Conservation (phyloP, 805 yeast genomes). For the Clavispora fructus region DNA sequence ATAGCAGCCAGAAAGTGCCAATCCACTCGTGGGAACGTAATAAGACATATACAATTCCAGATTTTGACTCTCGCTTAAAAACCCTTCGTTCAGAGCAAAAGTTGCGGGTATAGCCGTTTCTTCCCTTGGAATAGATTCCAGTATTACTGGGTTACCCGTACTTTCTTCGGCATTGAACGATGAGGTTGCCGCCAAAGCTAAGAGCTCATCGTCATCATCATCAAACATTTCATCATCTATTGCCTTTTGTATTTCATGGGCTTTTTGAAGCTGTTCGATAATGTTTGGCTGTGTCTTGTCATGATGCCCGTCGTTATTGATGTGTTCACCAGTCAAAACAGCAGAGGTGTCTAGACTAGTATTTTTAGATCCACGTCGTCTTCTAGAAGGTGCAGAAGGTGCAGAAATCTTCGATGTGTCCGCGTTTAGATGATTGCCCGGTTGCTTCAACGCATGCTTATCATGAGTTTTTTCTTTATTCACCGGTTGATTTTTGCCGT, state of each 20-base stretch:
- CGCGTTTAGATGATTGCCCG: too few species aligned
- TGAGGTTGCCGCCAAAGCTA: slow-evolving; percentile 9
- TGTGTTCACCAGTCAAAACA: background rate
- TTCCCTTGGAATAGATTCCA: background rate
- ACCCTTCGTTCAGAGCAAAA: slow-evolving; percentile 31
- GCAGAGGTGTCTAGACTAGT: background rate
- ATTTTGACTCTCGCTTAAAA: slow-evolving; percentile 32
- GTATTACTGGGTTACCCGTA: background rate
- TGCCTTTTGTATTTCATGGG: background rate
- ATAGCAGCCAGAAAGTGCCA: slow-evolving; percentile 2
- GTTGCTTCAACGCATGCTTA: too few species aligned
- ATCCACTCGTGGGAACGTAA: slow-evolving; percentile 19
- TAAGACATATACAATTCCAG: slow-evolving; percentile 38
- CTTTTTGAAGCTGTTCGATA: background rate
- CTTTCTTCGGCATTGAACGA: background rate
- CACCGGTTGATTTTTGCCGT: background rate
- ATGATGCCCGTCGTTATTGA: background rate
- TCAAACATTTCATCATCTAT: slow-evolving; percentile 6
- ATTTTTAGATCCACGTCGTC: background rate
- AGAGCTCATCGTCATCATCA: slow-evolving; percentile 16
- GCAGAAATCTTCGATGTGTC: too few species aligned
- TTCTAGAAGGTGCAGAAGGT: background rate
- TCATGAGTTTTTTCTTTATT: too few species aligned
- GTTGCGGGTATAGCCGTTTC: background rate
- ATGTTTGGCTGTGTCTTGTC: background rate